Percentiles rank a stretch among this genome's conserved stretches.
These are phyloP conservation scores for Cryptococcus jaspeensis DNA, from an alignment of 1,284 basidiomycete genomes.

Conservation along the genomic window DNA sequence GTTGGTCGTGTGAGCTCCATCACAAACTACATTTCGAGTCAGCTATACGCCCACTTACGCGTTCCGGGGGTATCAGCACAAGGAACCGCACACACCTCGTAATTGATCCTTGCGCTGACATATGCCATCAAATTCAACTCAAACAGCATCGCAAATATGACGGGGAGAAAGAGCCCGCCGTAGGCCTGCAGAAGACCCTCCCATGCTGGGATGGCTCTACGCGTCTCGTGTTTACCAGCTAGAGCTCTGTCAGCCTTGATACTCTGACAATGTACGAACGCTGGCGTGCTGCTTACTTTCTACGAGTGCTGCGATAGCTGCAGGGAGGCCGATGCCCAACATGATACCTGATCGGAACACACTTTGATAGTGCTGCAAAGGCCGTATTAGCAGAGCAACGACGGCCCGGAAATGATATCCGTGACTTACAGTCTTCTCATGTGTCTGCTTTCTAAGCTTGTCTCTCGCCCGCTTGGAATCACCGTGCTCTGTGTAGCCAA, in stretches of 20 bases:
- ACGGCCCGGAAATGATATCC: not conserved
- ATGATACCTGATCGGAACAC: slow-evolving; percentile 72
- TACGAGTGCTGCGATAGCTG: slow-evolving; percentile 66
- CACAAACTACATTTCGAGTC: slow-evolving; percentile 60
- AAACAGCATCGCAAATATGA: slow-evolving; percentile 74
- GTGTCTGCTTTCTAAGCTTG: slow-evolving; percentile 62
- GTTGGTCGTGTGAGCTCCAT: slow-evolving; percentile 82
- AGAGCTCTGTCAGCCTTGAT: slow-evolving; percentile 30
- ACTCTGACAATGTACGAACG: not conserved
- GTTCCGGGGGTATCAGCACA: no score
- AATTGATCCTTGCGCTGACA: slow-evolving; percentile 76
- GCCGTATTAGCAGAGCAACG: not conserved
- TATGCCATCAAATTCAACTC: slow-evolving; percentile 79
- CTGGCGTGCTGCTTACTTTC: slow-evolving; percentile 59
- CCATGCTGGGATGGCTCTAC: slow-evolving; percentile 66
- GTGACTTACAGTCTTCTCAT: slow-evolving; percentile 55
- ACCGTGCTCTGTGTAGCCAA: slow-evolving; percentile 62
- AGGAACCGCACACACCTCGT: slow-evolving; percentile 49
- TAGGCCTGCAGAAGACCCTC: slow-evolving; percentile 77
- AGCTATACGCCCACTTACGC: not conserved
- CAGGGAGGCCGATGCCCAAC: slow-evolving; percentile 76
- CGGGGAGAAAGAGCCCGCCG: slow-evolving; percentile 69
- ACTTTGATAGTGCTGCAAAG: slow-evolving; percentile 64
- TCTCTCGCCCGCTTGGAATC: slow-evolving; percentile 75
- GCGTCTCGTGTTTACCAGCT: slow-evolving; percentile 63